These are phyloP conservation scores for Malus sylvestris DNA, from an alignment of 306 rosid genomes.

Conservation along the genomic window DNA sequence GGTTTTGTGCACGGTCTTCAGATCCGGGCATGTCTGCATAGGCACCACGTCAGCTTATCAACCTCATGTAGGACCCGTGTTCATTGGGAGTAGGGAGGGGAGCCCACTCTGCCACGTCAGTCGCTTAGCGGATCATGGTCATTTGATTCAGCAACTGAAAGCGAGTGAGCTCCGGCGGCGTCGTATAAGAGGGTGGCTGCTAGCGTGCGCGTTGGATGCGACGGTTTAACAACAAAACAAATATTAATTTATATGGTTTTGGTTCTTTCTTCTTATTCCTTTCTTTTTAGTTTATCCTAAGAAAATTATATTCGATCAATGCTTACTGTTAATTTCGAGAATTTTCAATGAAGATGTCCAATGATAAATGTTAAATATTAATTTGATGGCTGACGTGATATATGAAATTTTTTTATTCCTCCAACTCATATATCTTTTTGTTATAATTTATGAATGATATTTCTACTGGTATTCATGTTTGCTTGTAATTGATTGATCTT, in stretches of 20 bases:
- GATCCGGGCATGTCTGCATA: constrained; percentile 34
- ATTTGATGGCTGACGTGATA: accelerated
- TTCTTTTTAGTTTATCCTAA: too few relatives aligned
- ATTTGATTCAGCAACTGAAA: not conserved
- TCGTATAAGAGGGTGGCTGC: not conserved
- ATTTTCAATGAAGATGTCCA: too few relatives aligned
- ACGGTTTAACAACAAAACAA: not conserved
- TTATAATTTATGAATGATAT: too few relatives aligned
- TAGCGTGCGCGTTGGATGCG: not conserved
- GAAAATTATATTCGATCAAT: too few relatives aligned
- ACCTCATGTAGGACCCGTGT: not conserved
- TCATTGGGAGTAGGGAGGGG: not conserved
- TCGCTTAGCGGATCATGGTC: not conserved
- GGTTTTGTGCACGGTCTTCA: constrained; percentile 18
- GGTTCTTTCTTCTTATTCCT: too few relatives aligned
- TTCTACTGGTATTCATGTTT: too few relatives aligned
- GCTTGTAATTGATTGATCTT: too few relatives aligned
- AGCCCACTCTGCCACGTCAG: not conserved
- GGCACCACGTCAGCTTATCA: constrained; percentile 26
- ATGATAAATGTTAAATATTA: too few relatives aligned
- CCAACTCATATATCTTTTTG: too few relatives aligned
- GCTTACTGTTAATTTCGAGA: too few relatives aligned
- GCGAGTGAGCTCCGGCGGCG: not conserved
- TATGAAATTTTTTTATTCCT: too few relatives aligned
- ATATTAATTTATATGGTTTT: not conserved